phyloP scores from a whole-genome alignment of 1,284 basidiomycete genomes.

The Tilletia walkeri region DNA sequence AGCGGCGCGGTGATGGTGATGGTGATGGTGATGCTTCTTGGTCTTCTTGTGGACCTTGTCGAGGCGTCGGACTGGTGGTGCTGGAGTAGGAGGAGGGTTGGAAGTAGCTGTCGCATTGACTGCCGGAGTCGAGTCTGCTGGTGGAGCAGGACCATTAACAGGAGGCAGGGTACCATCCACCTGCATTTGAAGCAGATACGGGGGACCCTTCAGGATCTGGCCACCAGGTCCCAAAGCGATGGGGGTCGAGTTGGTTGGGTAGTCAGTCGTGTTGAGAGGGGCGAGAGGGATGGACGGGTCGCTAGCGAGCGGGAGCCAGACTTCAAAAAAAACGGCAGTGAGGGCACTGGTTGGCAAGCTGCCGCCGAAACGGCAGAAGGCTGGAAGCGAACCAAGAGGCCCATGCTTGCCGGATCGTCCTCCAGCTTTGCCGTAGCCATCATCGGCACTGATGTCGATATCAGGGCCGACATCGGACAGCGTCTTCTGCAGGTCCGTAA shows the following conservation, averaged over 20 bases:
- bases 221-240: slow-evolving; percentile 1
- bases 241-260: slow-evolving; percentile 19
- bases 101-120: too few relatives aligned
- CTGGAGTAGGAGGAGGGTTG: too few relatives aligned
- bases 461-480: slow-evolving; percentile 4
- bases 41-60: too few relatives aligned
- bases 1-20: not conserved
- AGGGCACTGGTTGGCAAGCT: not conserved
- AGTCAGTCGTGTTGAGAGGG: slow-evolving; percentile 8
- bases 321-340: slow-evolving; percentile 18
- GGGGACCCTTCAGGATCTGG: slow-evolving; percentile 3
- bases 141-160: too few relatives aligned
- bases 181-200: slow-evolving; percentile 1
- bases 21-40: too few relatives aligned
- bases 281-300: slow-evolving; percentile 12
- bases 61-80: too few relatives aligned
- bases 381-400: slow-evolving; percentile 18
- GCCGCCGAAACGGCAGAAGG: slow-evolving; percentile 20
- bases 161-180: not conserved
- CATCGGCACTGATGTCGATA: slow-evolving; percentile 16
- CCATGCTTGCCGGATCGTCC: slow-evolving; percentile 1
- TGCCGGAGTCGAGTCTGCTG: too few relatives aligned
- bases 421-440: slow-evolving; percentile 7
- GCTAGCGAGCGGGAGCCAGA: slow-evolving; percentile 19
- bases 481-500: not conserved